These are phyloP conservation scores for Poteriospumella lacustris DNA, from an alignment of 108 stramenopile genomes.

Conservation along the genomic window DNA sequence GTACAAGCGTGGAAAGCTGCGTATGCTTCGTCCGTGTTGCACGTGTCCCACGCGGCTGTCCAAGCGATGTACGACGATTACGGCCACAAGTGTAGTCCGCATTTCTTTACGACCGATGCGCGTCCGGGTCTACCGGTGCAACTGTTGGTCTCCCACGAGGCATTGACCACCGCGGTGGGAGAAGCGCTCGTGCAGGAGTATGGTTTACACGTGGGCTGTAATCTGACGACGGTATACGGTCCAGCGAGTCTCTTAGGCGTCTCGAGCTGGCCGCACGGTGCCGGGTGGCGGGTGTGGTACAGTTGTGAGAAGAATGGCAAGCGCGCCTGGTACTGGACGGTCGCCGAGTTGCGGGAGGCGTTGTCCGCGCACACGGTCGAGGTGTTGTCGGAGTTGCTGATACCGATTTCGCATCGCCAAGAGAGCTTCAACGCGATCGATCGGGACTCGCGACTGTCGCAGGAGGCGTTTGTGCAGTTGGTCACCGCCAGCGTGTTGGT, in stretches of 20 bases:
- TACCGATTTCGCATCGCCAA: too few relatives aligned
- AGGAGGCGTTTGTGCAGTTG: conserved; percentile 27
- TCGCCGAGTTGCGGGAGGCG: conserved; percentile 38
- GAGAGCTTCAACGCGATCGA: conserved; percentile 9
- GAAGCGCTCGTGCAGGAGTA: conserved; percentile 23
- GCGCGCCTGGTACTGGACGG: conserved; percentile 49
- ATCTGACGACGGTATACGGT: conserved; percentile 41
- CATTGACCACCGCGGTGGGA: conserved; percentile 32
- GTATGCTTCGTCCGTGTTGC: conserved; percentile 25
- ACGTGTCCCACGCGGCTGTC: conserved; percentile 4
- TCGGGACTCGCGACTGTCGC: conserved; percentile 32
- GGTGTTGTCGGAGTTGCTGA: too few relatives aligned
- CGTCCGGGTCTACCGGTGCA: conserved; percentile 35
- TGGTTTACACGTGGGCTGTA: conserved; percentile 37
- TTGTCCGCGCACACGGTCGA: conserved; percentile 32
- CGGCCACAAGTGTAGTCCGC: conserved; percentile 15
- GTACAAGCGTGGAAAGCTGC: conserved; percentile 17
- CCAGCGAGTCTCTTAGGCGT: conserved; percentile 37
- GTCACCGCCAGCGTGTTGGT: too few relatives aligned
- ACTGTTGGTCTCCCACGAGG: conserved; percentile 28
- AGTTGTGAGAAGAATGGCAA: conserved; percentile 34
- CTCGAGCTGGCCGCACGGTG: neutral
- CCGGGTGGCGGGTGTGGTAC: conserved; percentile 49
- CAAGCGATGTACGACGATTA: conserved; percentile 9
- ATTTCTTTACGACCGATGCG: neutral